phyloP scores from a whole-genome alignment of 139 green algal species.

The Picochlorum sp. region DNA sequence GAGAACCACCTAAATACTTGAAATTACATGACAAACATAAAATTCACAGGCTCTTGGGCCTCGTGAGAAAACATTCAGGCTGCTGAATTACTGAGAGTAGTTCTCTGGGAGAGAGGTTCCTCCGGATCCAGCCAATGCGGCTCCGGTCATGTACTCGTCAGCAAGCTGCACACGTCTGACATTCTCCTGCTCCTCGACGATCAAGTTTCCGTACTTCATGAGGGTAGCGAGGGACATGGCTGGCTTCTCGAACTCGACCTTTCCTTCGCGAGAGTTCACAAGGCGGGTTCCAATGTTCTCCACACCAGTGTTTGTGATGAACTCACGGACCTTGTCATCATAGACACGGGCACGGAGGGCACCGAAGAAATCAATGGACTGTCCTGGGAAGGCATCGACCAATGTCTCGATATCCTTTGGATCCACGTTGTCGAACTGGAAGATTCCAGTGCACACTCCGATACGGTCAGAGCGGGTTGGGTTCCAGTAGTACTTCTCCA shows the following conservation, averaged over 20 bases:
- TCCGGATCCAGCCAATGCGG: conserved; percentile 65
- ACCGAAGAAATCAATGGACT: conserved; percentile 99
- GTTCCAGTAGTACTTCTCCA: conserved; percentile 99
- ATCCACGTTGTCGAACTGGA: conserved; percentile 61
- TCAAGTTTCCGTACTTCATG: conserved; percentile 75
- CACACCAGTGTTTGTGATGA: conserved; percentile 65
- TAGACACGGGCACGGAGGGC: conserved; percentile 90
- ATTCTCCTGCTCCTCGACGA: conserved; percentile 98
- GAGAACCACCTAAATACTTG: too few relatives aligned
- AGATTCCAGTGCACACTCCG: conserved; percentile 96
- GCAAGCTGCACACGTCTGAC: conserved; percentile 97
- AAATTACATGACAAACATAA: neutral
- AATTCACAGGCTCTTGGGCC: neutral
- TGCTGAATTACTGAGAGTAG: conserved; percentile 20
- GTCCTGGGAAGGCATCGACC: conserved; percentile 94
- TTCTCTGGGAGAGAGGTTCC: conserved; percentile 67
- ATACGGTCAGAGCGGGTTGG: conserved; percentile 91
- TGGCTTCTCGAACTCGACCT: conserved; percentile 78
- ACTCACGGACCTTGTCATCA: conserved; percentile 82
- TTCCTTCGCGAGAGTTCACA: conserved; percentile 81
- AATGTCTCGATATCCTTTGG: conserved; percentile 64
- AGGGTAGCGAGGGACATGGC: conserved; percentile 76
- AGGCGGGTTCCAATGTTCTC: conserved; percentile 84
- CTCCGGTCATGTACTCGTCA: conserved; percentile 82
- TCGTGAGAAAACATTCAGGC: neutral